Base-by-base conservation (phyloP, 768 basidiomycete genomes). In the Sutorius australiensis region DNA sequence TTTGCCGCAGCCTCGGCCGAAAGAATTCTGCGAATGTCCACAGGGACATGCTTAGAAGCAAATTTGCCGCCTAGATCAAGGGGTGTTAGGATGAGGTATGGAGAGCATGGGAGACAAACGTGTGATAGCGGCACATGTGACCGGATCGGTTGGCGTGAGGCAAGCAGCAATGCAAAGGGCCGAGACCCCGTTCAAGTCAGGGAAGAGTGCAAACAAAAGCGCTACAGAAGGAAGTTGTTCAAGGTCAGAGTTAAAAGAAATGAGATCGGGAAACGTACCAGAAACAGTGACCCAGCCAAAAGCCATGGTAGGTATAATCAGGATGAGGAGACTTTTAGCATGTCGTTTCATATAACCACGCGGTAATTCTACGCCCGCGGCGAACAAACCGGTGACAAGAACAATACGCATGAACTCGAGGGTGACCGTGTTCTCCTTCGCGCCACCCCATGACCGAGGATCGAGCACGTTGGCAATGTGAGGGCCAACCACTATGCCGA, bases 291-390 rank as follows among this genome's bases (percentile, higher is more conserved):
- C 51, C 95, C 95, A 88, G 38, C 89, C 86, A 58, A 87, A 81
- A 16, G 87, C 85, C 89, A 92, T 92, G 1, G 89, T 90, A 3
- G 89, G 89, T 0, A 91, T 77, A n/a, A 91, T 83, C 80, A 90
- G 80, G 37, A 80, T 65, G 3, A 84, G 54, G 0, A 91, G 71
- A 36, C 89, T 82, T 61, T 79, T 86, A 38, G 81, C 88, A 62
- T 95, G 92, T 28, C 84, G 77, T 24, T 76, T 75, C 78, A 98
- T 83, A 73, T 98, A 98, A 1, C 84, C 80, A 51, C 81, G 76
- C 0, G 95, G 95, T 32, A 98, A 76, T 67, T 99, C 95, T 24
- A 95, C 92, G 3, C 95, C 95, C 31, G 98, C 92, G 7, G 95
- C 90, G 62, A 99, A 99, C 2, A 98, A 81, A 28, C 92, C 91